These are phyloP conservation scores for Scutellaria barbata DNA, from an alignment of 257 asterid species.

Conservation along the genomic window DNA sequence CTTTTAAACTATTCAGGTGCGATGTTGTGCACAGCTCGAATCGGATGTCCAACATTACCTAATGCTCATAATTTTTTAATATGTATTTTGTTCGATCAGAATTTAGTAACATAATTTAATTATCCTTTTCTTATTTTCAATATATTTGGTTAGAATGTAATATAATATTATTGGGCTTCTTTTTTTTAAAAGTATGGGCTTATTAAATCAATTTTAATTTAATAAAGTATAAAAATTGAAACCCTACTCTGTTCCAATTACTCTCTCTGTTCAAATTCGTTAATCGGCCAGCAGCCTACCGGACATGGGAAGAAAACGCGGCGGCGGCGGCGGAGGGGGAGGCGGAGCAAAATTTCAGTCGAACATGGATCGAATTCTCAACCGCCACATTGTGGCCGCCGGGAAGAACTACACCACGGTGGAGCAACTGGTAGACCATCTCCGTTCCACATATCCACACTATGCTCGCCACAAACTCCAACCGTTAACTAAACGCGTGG, in stretches of 20 bases:
- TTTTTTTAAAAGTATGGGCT: no score
- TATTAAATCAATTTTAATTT: no score
- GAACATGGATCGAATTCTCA: conserved; percentile 45
- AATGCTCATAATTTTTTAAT: no score
- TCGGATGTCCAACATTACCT: no score
- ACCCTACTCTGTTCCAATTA: conserved; percentile 22
- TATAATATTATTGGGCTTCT: no score
- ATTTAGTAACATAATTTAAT: no score
- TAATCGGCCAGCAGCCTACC: conserved; percentile 11
- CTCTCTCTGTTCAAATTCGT: not conserved
- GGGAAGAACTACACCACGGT: conserved; percentile 36
- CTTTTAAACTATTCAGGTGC: no score
- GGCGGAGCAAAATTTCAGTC: conserved; percentile 30
- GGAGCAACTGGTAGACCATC: conserved; percentile 71
- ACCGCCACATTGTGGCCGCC: conserved; percentile 47
- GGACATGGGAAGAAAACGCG: conserved; percentile 36
- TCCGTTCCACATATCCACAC: conserved; percentile 55
- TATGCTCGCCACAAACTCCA: conserved; percentile 61
- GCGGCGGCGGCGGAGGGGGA: conserved; percentile 31
- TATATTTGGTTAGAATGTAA: no score
- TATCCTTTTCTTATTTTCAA: no score
- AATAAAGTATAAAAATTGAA: not conserved
- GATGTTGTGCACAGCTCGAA: no score
- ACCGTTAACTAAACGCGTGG: conserved; percentile 57
- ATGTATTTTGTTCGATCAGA: no score